Base-by-base conservation (phyloP, 163 green algal genomes). In the Chlamydomonas reinhardtii region DNA sequence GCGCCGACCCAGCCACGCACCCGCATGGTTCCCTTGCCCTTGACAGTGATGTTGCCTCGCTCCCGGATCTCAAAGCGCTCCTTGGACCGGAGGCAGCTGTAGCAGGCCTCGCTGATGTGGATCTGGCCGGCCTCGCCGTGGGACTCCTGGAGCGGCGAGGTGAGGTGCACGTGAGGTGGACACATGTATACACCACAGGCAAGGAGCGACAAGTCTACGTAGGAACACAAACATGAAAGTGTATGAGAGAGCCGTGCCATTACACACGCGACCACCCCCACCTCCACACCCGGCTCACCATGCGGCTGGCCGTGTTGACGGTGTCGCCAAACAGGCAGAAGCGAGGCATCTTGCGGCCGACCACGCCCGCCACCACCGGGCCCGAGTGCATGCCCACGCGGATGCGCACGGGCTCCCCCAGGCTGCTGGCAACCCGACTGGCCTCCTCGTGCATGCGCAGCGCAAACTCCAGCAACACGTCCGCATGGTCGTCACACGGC, bases 1-100 rank as follows among this genome's bases (percentile, higher is more conserved):
- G n/a, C n/a, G n/a, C n/a, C n/a, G n/a, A n/a, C n/a, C n/a, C n/a
- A n/a, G n/a, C n/a, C n/a, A n/a, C 59, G 12, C 59, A 85, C 78
- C 78, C 68, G 66, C 79, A 86, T 86, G 66, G 43, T 31, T 4
- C 79, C 79, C 34, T 86, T 86, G 68, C 79, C 79, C 69, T 86
- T 86, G 48, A 86, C 39, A 32, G 9, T 43, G 79, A 86, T 86
- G 52, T 65, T 64, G 48, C 79, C 79, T 0, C 79, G 68, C 52
- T 78, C 68, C 1, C 79, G 48, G 52, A 86, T 78, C 15, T 43
- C 24, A 52, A 86, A 86, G 52, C 5, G 5, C 4, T 37, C 52
- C 68, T 77, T 77, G 79, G 43, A 43, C 12, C 32, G 31, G 6
- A 86, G 37, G 52, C 68, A 72, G 24, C 22, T 17, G 69, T 86